Evolutionary conservation across 2,329 filamentous ascomycete genomes (phyloP).

Genomic region (Alternaria sp.): DNA sequence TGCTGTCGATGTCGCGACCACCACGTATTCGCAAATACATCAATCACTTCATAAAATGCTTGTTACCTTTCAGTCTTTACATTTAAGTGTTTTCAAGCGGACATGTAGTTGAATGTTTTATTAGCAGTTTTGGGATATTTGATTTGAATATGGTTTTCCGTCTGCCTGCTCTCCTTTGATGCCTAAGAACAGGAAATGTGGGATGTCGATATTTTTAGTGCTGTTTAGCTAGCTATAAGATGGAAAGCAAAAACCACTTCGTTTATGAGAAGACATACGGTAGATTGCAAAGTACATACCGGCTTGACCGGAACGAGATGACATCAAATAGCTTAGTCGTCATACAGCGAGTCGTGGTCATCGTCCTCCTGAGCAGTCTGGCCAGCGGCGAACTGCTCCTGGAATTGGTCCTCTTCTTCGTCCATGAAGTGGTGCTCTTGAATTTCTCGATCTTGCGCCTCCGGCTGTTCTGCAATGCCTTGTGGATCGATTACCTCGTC

Average conservation of each 20-base stretch:
- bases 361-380: conserved; percentile 21
- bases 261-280: neutral
- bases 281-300: neutral
- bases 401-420: conserved; percentile 29
- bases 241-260: neutral
- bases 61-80: neutral
- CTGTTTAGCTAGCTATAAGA: neutral
- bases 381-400: conserved; percentile 37
- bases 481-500: neutral
- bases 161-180: neutral
- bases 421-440: conserved; percentile 10
- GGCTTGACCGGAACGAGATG: neutral
- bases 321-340: conserved; percentile 21
- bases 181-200: neutral
- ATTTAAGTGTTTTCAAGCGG: neutral
- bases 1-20: neutral
- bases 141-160: neutral
- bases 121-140: neutral
- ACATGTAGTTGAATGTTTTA: neutral
- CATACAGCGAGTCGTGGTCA: conserved; percentile 35
- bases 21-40: neutral
- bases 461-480: neutral
- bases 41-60: neutral
- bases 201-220: neutral
- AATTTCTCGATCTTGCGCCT: conserved; percentile 9